Base-by-base conservation (phyloP, 768 basidiomycete genomes). In the Paxillus rubicundulus region DNA sequence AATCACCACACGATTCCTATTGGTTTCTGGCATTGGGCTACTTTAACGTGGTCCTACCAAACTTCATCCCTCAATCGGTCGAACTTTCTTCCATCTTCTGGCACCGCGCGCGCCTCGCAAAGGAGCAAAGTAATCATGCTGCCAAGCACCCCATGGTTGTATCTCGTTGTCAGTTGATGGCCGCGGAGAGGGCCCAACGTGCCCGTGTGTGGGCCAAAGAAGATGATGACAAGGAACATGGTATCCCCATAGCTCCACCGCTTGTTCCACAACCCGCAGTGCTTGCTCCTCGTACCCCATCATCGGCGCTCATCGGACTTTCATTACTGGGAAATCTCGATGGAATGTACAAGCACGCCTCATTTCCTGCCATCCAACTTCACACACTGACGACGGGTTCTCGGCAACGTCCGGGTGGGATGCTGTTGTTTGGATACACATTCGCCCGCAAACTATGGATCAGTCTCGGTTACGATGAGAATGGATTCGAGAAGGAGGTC, bases 241-340 rank as follows among this genome's bases (percentile, higher is more conserved):
- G 78, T 9, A 69, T 69, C 32, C 76, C 72, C 67, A 70, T 70
- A 27, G 57, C 65, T 6, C 64, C 71, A 2, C 49, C 63, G 1
- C 58, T 65, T 17, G 48, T 60, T 8, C 59, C 70, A 42, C 42
- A 33, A 33, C 1, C 63, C 24, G 30, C 54, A 33, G 33, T 33
- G 33, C 13, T 13, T 37, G 58, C 67, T 45, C 70, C 69, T 5
- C 77, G 72, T 47, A 70, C 74, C 1, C 83, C 87, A 20, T 83
- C 82, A 1, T 67, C 69, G 1, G 87, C 86, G 9, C 74, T 93
- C 44, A 78, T 92, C 52, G 91, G 90, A 0, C 70, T 92, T 41
- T 93, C 90, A 5, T 76, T 94, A 54, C 75, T 92, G n/a, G 90
- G 91, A 2, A 92, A 91, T 63, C 73, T 92, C 48, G 89, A 92